A percentile compares a stretch with the other conserved stretches of the same genome.
Evolutionary conservation across 306 rosid genomes (phyloP).

Genomic region (Malus fusca): DNA sequence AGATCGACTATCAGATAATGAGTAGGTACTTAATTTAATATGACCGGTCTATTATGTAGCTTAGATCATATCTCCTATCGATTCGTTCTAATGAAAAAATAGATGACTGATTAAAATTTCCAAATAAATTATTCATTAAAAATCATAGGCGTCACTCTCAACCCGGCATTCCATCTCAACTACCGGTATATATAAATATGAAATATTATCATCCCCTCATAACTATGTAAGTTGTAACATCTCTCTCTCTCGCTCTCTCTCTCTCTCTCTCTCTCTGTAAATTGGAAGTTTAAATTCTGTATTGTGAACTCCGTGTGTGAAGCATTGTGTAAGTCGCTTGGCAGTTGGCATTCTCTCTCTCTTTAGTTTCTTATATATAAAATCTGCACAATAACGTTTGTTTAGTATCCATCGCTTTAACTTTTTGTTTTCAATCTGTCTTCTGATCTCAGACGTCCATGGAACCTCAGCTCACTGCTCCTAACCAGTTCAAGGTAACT

Average conservation of each 20-base stretch:
- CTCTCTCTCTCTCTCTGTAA: neutral
- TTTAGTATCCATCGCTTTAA: neutral
- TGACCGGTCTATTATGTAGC: too few species aligned
- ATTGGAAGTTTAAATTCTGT: neutral
- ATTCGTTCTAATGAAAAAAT: too few species aligned
- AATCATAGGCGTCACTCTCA: constrained; percentile 27
- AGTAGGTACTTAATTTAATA: too few species aligned
- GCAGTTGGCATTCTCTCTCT: neutral
- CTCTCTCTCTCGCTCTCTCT: neutral
- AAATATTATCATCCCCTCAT: neutral
- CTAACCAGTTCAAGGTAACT: constrained; percentile 28
- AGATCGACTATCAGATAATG: too few species aligned
- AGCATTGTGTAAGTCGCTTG: constrained; percentile 30
- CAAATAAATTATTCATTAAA: neutral
- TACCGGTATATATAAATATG: neutral
- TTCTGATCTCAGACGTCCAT: constrained; percentile 16
- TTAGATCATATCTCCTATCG: too few species aligned
- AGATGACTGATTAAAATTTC: too few species aligned
- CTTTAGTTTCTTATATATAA: neutral
- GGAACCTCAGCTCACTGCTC: constrained; percentile 28
- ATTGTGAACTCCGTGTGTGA: constrained; percentile 25
- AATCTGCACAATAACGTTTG: neutral
- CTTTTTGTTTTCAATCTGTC: neutral
- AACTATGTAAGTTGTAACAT: constrained; percentile 9
- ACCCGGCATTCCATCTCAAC: constrained; percentile 23